Conservation (phyloP, 768 basidiomycete species). For the Podaxis pistillaris region DNA sequence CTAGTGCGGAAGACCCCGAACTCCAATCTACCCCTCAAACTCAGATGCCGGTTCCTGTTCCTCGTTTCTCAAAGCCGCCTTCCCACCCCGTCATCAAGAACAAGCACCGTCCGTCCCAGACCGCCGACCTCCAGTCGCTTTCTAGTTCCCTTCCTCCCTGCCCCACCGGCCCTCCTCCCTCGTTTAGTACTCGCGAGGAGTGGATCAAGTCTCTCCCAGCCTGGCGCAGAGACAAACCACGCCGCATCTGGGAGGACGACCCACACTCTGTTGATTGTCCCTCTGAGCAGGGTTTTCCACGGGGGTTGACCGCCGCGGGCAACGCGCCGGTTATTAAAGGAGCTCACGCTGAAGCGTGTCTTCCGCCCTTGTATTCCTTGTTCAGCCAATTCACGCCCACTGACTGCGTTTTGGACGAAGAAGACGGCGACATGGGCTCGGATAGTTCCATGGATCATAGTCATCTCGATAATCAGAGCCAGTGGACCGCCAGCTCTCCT, state of each 20-base stretch:
- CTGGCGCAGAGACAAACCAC: conserved; percentile 69
- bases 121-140: conserved; percentile 49
- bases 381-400: conserved; percentile 17
- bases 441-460: conserved; percentile 34
- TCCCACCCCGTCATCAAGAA: conserved; percentile 69
- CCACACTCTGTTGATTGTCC: conserved; percentile 24
- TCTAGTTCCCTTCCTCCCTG: conserved; percentile 59
- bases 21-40: conserved; percentile 37
- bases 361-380: conserved; percentile 64
- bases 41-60: conserved; percentile 90
- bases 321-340: conserved; percentile 86
- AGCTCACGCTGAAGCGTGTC: conserved; percentile 78
- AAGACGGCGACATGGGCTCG: conserved; percentile 40
- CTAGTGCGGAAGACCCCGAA: conserved; percentile 43
- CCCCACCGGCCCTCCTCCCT: conserved; percentile 60
- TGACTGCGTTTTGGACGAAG: conserved; percentile 22
- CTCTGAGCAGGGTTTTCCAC: conserved; percentile 58
- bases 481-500: conserved; percentile 25
- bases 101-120: conserved; percentile 39
- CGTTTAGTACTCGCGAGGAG: conserved; percentile 66
- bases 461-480: conserved; percentile 34
- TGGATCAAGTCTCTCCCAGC: conserved; percentile 71
- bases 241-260: conserved; percentile 65
- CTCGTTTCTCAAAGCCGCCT: conserved; percentile 52
- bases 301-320: conserved; percentile 74